Evolutionary conservation across 768 basidiomycete genomes (phyloP), one percentile per base, ranked within the genome.

Genomic region (Termitomyces bulborhizus): DNA sequence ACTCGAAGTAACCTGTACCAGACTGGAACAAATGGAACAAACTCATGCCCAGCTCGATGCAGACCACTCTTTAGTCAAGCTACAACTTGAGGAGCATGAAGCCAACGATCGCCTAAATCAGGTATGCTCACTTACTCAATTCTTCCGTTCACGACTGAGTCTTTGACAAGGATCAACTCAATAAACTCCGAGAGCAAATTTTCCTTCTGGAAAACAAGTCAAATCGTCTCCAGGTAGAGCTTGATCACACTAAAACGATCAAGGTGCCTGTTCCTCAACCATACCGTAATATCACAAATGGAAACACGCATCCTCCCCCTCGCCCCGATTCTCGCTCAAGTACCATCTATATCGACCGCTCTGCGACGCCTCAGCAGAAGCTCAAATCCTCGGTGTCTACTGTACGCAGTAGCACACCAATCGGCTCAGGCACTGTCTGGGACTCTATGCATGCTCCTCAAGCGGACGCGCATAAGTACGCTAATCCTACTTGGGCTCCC

Each of bases 281-380:
- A 42, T 71, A 76, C 59, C 75, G 72, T 48, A 74, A 66, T 39
- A 61, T 62, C 46, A 71, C 70, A 51, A 82, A 78, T 52, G 78
- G 74, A 46, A 71, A 72, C 56, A 64, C 66, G 24, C 72, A 77
- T 47, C 70, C 76, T 3, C 77, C 78, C 39, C 71, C 79, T 24
- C 84, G 88, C 32, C 85, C 88, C n/a, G 84, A 87, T 65, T 91
- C 89, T 11, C 83, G 89, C 8, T 73, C 84, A 5, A 90, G 87
- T 68, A 85, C 83, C 0, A 64, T 81, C 43, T 83, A 83, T 62
- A 72, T 69, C 39, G 72, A 71, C 16, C 81, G 82, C 16, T 73
- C 79, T 37, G 73, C 68, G 8, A 81, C 83, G 11, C 81, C 85
- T 7, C 78, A 74, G 53, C 73, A 72, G 36, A 74, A 70, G 50